Evolutionary conservation across 768 basidiomycete species (phyloP), one percentile per base, ranked within the genome.

Genomic region (Rhodotorula kratochvilovae): DNA sequence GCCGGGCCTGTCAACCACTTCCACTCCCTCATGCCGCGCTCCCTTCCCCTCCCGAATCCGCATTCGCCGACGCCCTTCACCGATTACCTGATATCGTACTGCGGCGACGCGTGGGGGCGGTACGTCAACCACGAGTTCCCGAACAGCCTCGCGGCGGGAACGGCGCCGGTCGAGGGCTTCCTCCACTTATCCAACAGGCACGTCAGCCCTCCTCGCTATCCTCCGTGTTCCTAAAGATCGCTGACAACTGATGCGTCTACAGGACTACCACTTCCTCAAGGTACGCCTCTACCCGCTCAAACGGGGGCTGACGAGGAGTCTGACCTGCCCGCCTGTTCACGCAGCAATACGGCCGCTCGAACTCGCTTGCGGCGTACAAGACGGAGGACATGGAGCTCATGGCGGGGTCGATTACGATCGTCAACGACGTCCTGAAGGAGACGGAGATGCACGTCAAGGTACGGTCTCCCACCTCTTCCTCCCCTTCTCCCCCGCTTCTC

Each of bases 71-170:
- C 69, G 81, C 84, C 51, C 58, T 80, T 76, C 67, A 77, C 48
- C 62, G 76, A 75, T 65, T 73, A 62, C 59, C 67, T 77, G 19
- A 60, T 75, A 23, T 58, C 74, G 43, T 79, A 79, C 79, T 86
- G 85, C 23, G 79, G 81, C 2, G 77, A 80, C 12, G 81, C 85
- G 7, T 90, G 92, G 91, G 85, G 86, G 68, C 81, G 82, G 62
- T 93, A 90, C 75, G 87, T 93, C 1, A 81, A 90, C 76, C 93
- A 97, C 76, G 86, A 89, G 3, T 97, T 95, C 75, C 90, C 94
- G 39, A 82, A 83, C 64, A 85, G 86, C 60, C 83, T 96, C 0
- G 92, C 89, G 1, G 81, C 84, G 61, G 92, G 91, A 0, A 88
- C 86, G 1, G 84, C 94, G 4, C 82, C 86, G 0, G 81, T 80